These are phyloP conservation scores for Gaultheria prostrata DNA, from an alignment of 148 eudicot species.

Conservation along the genomic window DNA sequence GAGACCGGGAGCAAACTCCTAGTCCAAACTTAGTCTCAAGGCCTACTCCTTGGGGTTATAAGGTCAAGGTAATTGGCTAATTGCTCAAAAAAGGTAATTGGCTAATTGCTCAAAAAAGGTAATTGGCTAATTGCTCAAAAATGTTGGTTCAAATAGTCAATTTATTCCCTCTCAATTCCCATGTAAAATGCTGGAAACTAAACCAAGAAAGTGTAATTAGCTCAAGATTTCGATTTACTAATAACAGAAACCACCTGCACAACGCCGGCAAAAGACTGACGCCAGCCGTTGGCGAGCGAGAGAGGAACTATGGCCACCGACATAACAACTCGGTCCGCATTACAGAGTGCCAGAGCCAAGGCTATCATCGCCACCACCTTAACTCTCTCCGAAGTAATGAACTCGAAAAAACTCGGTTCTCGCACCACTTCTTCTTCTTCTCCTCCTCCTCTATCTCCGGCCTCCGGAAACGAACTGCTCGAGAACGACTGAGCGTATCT, in stretches of 20 bases:
- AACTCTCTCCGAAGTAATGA: slow-evolving; percentile 85
- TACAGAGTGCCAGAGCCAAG: slow-evolving; percentile 82
- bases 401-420: slow-evolving; percentile 54
- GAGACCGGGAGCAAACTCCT: too few species aligned
- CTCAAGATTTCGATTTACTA: neutral
- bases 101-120: neutral
- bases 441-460: neutral
- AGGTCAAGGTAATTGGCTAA: neutral
- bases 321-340: slow-evolving; percentile 96
- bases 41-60: too few species aligned
- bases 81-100: neutral
- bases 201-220: neutral
- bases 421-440: slow-evolving; percentile 10
- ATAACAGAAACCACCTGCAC: slow-evolving; percentile 56
- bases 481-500: slow-evolving; percentile 21
- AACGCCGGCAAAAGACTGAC: slow-evolving; percentile 77
- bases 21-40: too few species aligned
- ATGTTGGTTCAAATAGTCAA: neutral
- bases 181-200: neutral
- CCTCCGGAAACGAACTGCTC: neutral
- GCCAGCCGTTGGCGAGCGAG: slow-evolving; percentile 65
- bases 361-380: slow-evolving; percentile 92
- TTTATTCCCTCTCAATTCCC: neutral
- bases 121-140: neutral
- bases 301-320: slow-evolving; percentile 89